Conservation (phyloP, 148 eudicot genomes). For the Camellia japonica region DNA sequence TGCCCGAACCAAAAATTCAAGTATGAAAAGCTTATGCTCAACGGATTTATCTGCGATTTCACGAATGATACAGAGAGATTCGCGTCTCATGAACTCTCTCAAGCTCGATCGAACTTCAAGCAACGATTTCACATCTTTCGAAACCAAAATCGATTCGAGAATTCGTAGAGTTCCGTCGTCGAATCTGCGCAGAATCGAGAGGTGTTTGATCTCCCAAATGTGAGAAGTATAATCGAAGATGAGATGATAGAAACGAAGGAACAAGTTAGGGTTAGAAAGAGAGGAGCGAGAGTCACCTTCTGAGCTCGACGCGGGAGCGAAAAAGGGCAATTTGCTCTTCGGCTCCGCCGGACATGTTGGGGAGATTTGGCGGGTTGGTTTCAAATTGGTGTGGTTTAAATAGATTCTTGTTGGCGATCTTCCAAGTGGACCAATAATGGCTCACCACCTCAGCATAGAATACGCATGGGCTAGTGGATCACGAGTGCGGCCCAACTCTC, state of each 20-base stretch:
- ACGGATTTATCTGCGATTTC: slow-evolving; percentile 40
- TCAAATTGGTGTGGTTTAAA: not conserved
- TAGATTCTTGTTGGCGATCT: not conserved
- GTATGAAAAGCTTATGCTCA: slow-evolving; percentile 5
- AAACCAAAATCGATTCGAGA: slow-evolving; percentile 47
- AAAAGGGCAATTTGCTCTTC: slow-evolving; percentile 43
- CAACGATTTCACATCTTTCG: slow-evolving; percentile 51
- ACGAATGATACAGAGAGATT: slow-evolving; percentile 44
- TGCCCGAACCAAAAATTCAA: slow-evolving; percentile 7
- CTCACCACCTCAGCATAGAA: not conserved
- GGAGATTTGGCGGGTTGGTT: slow-evolving; percentile 18
- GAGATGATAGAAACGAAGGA: not conserved
- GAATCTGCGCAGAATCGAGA: slow-evolving; percentile 37
- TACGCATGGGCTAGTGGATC: not conserved
- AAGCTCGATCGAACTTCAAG: slow-evolving; percentile 33
- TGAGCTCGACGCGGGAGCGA: slow-evolving; percentile 41
- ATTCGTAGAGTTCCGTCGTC: slow-evolving; percentile 53
- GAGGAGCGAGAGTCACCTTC: slow-evolving; percentile 29
- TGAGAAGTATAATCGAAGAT: not conserved
- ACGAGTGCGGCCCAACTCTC: no score
- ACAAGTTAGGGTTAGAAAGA: not conserved
- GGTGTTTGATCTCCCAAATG: not conserved
- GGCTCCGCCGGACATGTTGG: slow-evolving; percentile 26
- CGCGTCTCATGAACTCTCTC: slow-evolving; percentile 48
- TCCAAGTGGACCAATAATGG: not conserved